These are phyloP conservation scores for Boeremia lycopersici DNA, from an alignment of 2,329 filamentous ascomycete genomes.

Conservation along the genomic window DNA sequence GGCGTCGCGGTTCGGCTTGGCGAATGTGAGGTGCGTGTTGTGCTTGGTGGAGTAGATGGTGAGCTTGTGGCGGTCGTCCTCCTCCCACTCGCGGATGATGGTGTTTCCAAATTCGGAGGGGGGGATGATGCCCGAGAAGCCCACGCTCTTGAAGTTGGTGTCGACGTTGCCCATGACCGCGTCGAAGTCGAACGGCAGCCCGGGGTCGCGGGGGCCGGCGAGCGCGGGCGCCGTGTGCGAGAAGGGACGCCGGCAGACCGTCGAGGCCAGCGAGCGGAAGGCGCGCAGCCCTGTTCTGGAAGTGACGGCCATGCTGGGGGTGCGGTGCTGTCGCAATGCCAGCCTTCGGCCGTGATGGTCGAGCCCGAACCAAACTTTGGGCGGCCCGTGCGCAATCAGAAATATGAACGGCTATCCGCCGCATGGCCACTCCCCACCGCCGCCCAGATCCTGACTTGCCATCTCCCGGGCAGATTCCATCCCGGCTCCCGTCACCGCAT, in stretches of 20 bases:
- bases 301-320: conserved; percentile 31
- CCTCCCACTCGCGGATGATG: conserved; percentile 34
- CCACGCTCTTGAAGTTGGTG: conserved; percentile 23
- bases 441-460: conserved; percentile 19
- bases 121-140: conserved; percentile 30
- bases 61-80: conserved; percentile 75
- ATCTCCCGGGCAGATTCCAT: conserved; percentile 19
- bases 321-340: conserved; percentile 21
- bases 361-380: conserved; percentile 13
- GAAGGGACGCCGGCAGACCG: conserved; percentile 47
- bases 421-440: conserved; percentile 22
- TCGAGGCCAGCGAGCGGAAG: conserved; percentile 40
- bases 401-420: conserved; percentile 14
- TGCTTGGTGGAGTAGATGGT: conserved; percentile 88
- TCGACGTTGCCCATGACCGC: conserved; percentile 24
- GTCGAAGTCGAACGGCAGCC: conserved; percentile 17
- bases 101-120: conserved; percentile 22
- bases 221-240: conserved; percentile 34
- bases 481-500: conserved; percentile 12
- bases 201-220: conserved; percentile 13
- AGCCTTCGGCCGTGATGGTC: conserved; percentile 11
- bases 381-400: background rate
- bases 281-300: conserved; percentile 32
- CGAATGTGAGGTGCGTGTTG: conserved; percentile 93
- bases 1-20: conserved; percentile 77